phyloP scores from a whole-genome alignment of 495 filamentous ascomycete genomes.

The Aspergillus saccharolyticus region DNA sequence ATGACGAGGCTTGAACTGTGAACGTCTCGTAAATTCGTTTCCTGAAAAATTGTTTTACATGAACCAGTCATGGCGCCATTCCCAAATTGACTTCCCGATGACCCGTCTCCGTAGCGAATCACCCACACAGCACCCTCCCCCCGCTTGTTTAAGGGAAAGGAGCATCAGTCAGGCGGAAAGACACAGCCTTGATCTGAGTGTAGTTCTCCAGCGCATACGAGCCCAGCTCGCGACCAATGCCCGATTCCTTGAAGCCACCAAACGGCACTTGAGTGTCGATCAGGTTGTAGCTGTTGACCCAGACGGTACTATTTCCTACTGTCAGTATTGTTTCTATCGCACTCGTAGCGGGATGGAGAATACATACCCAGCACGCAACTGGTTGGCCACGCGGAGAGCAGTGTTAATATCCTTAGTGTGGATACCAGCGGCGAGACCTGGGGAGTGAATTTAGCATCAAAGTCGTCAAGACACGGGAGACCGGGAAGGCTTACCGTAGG shows the following conservation, averaged over 20 bases:
- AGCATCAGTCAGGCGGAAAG: conserved; percentile 58
- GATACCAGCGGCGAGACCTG: conserved; percentile 80
- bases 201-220: conserved; percentile 92
- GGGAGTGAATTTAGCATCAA: neutral
- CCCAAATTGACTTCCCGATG: too few relatives aligned
- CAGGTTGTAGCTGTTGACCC: conserved; percentile 92
- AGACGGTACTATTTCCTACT: conserved; percentile 60
- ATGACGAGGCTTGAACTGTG: neutral
- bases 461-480: neutral
- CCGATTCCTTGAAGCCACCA: conserved; percentile 89
- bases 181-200: conserved; percentile 72
- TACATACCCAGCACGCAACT: conserved; percentile 63
- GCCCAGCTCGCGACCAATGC: conserved; percentile 90
- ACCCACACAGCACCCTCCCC: neutral
- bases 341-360: neutral
- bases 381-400: conserved; percentile 80
- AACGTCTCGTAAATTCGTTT: conserved; percentile 3
- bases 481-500: conserved; percentile 48
- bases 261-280: conserved; percentile 80
- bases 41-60: conserved; percentile 5
- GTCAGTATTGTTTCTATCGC: conserved; percentile 13
- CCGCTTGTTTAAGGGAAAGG: conserved; percentile 45
- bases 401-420: conserved; percentile 94
- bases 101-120: conserved; percentile 2
- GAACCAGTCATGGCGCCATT: conserved; percentile 1